A percentile compares a stretch with the other conserved stretches of the same genome.
Evolutionary conservation across 768 basidiomycete genomes (phyloP).

Genomic region (Austroboletus eburneus): DNA sequence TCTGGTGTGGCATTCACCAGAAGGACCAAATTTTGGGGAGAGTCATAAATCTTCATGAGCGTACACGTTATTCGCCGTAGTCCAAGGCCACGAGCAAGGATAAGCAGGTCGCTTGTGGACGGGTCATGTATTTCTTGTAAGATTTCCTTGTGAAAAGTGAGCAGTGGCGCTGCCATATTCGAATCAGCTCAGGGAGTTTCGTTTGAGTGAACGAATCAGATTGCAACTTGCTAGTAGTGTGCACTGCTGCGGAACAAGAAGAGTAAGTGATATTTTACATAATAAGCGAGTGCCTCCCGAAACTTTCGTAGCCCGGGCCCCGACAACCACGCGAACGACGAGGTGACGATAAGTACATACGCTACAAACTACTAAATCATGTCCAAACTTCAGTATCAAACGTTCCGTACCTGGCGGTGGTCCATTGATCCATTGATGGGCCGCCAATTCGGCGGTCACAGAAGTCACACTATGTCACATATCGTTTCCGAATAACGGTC

Average conservation of each 20-base stretch:
- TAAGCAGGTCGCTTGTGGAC: constrained; percentile 62
- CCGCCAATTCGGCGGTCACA: too few species aligned
- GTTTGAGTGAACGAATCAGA: constrained; percentile 1
- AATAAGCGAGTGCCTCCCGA: constrained; percentile 8
- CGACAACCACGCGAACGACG: too few species aligned
- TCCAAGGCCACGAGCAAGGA: constrained; percentile 90
- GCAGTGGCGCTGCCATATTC: constrained; percentile 30
- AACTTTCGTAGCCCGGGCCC: too few species aligned
- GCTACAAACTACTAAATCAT: too few species aligned
- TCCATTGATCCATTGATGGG: too few species aligned
- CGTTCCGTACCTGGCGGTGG: too few species aligned
- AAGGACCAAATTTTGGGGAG: constrained; percentile 76
- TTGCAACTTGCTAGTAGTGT: not conserved
- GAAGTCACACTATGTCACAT: too few species aligned
- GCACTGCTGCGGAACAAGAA: too few species aligned
- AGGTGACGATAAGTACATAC: too few species aligned
- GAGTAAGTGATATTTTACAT: not conserved
- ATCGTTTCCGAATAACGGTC: too few species aligned
- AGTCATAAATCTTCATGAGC: constrained; percentile 89
- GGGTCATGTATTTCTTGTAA: constrained; percentile 71
- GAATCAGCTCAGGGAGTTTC: constrained; percentile 1
- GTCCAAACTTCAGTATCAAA: too few species aligned
- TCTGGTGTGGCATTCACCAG: constrained; percentile 81
- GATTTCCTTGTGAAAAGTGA: constrained; percentile 67
- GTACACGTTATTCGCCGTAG: constrained; percentile 79